These are phyloP conservation scores for Aspergillus transmontanensis DNA, from an alignment of 2,329 filamentous ascomycete species.

Conservation along the genomic window DNA sequence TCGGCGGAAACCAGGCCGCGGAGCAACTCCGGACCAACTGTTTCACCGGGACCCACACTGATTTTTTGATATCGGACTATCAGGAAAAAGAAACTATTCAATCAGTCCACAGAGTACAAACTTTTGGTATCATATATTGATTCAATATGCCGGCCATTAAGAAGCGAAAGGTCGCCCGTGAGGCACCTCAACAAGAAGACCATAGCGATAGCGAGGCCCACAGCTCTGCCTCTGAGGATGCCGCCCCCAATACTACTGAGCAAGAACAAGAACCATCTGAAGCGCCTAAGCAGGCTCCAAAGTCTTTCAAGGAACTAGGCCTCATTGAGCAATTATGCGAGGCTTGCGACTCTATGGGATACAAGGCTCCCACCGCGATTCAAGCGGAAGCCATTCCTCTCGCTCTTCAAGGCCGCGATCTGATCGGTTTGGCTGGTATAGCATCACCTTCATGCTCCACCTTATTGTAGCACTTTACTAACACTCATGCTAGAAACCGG, in stretches of 20 bases:
- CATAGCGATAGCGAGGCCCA: constrained; percentile 28
- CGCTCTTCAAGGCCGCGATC: constrained; percentile 77
- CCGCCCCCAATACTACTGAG: neutral
- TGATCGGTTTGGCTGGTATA: constrained; percentile 81
- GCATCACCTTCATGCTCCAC: neutral
- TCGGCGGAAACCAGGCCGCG: constrained; percentile 27
- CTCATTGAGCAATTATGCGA: constrained; percentile 87
- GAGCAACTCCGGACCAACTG: constrained; percentile 40
- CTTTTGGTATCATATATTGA: neutral
- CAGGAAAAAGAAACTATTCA: neutral
- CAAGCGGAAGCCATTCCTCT: constrained; percentile 81
- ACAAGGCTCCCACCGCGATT: constrained; percentile 85
- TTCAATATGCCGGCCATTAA: constrained; percentile 41
- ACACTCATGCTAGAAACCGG: constrained; percentile 64
- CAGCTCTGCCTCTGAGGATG: constrained; percentile 22
- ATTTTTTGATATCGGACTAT: constrained; percentile 4
- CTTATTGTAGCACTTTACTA: neutral
- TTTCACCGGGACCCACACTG: constrained; percentile 38
- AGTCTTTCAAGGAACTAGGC: constrained; percentile 62
- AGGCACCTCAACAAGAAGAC: constrained; percentile 22
- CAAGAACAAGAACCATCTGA: constrained; percentile 7
- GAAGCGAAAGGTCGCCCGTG: constrained; percentile 42
- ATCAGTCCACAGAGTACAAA: neutral
- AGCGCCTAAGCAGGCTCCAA: constrained; percentile 27
- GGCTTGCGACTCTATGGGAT: constrained; percentile 79